phyloP scores from a whole-genome alignment of 2,329 filamentous ascomycete species.

The Colletotrichum phormii region DNA sequence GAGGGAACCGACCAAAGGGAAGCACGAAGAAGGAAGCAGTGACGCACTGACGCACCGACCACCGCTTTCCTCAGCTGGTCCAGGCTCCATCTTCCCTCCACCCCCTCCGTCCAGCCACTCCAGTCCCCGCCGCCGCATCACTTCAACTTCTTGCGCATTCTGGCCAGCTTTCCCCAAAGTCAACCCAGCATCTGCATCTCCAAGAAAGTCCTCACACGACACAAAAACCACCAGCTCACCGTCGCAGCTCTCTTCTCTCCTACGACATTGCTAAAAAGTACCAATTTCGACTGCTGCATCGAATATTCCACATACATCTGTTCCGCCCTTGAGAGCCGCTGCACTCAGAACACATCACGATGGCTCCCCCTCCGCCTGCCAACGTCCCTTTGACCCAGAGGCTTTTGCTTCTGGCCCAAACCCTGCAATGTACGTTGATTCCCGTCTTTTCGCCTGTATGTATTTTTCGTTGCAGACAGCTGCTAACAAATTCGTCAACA shows the following conservation, averaged over 20 bases:
- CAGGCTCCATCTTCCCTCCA: slow-evolving; percentile 31
- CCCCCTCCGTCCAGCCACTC: slow-evolving; percentile 34
- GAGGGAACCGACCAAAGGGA: slow-evolving; percentile 24
- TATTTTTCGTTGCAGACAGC: slow-evolving; percentile 38
- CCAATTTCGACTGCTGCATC: not conserved
- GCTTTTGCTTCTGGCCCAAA: slow-evolving; percentile 83
- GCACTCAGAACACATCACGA: slow-evolving; percentile 10
- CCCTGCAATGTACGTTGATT: slow-evolving; percentile 83
- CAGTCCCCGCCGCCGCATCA: slow-evolving; percentile 18
- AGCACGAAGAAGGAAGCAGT: slow-evolving; percentile 28
- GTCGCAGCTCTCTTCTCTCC: not conserved
- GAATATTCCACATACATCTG: not conserved
- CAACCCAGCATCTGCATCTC: slow-evolving; percentile 26
- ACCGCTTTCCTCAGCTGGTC: slow-evolving; percentile 26
- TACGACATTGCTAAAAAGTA: not conserved
- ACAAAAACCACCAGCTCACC: slow-evolving; percentile 1
- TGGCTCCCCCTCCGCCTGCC: slow-evolving; percentile 76
- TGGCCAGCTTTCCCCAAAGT: slow-evolving; percentile 34
- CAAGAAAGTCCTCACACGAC: slow-evolving; percentile 25
- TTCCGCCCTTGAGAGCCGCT: slow-evolving; percentile 1
- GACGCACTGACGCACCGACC: slow-evolving; percentile 37
- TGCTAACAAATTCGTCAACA: slow-evolving; percentile 53
- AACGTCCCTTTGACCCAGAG: slow-evolving; percentile 79
- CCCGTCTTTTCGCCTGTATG: slow-evolving; percentile 24
- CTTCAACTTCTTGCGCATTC: slow-evolving; percentile 36